Percentiles rank a stretch among this genome's conserved stretches.
phyloP scores from a whole-genome alignment of 148 eudicot genomes.

The Persicaria maculosa region DNA sequence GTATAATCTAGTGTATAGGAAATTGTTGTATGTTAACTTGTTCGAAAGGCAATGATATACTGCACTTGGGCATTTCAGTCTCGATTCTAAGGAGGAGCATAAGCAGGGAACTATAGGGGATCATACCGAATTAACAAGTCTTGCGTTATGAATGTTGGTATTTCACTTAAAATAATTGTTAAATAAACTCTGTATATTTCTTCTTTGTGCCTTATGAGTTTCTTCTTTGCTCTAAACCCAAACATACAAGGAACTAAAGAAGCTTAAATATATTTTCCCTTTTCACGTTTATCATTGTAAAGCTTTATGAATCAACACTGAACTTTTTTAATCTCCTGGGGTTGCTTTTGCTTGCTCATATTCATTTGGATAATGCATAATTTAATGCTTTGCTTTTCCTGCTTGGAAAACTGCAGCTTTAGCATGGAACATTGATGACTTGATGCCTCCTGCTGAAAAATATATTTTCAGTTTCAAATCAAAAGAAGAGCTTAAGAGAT shows the following conservation, averaged over 20 bases:
- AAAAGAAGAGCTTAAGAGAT: slow-evolving; percentile 77
- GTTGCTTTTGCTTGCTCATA: slow-evolving; percentile 3
- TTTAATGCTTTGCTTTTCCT: neutral
- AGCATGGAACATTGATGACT: slow-evolving; percentile 78
- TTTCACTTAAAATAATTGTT: too few relatives aligned
- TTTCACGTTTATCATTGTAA: neutral
- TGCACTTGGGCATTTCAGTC: neutral
- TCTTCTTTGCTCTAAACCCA: neutral
- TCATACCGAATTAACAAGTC: neutral
- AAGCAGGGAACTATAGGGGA: neutral
- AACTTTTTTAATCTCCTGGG: neutral
- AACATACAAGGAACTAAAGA: neutral
- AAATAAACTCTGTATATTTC: neutral
- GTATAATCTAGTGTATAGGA: neutral
- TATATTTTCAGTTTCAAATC: slow-evolving; percentile 65
- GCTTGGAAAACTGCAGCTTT: slow-evolving; percentile 51
- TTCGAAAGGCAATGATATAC: neutral
- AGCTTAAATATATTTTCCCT: neutral
- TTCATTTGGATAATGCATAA: neutral
- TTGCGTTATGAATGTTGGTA: neutral
- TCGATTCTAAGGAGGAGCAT: neutral
- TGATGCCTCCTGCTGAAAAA: slow-evolving; percentile 75
- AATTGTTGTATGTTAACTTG: neutral
- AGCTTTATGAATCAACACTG: neutral
- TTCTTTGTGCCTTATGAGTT: neutral